A percentile compares a stretch with the other conserved stretches of the same genome.
Conservation (phyloP, 2,329 filamentous ascomycete species). For the Ophiocordyceps robertsii region DNA sequence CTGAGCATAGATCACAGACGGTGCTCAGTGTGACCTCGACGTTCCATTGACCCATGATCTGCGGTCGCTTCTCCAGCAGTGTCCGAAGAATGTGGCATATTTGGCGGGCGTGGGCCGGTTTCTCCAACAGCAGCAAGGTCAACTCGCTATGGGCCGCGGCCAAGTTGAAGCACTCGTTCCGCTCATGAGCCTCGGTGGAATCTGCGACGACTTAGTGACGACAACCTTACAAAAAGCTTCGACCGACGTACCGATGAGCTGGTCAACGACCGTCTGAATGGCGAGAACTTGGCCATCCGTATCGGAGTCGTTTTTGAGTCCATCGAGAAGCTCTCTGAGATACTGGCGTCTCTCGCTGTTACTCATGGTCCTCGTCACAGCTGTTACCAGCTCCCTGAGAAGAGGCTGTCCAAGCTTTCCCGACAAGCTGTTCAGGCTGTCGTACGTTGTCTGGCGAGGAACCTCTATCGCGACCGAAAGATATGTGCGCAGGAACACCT, state of each 20-base stretch:
- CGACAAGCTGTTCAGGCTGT: constrained; percentile 14
- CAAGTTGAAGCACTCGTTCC: constrained; percentile 21
- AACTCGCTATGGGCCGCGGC: constrained; percentile 28
- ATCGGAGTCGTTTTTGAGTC: constrained; percentile 15
- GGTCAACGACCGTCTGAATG: constrained; percentile 26
- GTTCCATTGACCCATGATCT: constrained; percentile 43
- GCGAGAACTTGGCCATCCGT: constrained; percentile 28
- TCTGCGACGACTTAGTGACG: constrained; percentile 10
- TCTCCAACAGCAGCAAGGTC: constrained; percentile 18
- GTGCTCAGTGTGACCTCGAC: constrained; percentile 37
- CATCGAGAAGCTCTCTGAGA: constrained; percentile 21
- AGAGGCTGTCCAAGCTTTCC: constrained; percentile 15
- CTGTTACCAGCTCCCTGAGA: constrained; percentile 16
- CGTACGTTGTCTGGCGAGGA: constrained; percentile 19
- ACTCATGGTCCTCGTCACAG: constrained; percentile 19
- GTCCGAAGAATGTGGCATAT: constrained; percentile 27
- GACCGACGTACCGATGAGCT: constrained; percentile 21
- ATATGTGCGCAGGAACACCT: constrained; percentile 27
- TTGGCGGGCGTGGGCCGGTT: constrained; percentile 19
- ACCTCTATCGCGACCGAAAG: constrained; percentile 18
- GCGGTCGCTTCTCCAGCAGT: constrained; percentile 36
- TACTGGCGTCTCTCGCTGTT: constrained; percentile 21
- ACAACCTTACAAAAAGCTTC: not conserved
- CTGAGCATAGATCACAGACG: constrained; percentile 22
- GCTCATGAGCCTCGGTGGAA: constrained; percentile 13